Percentiles rank a stretch among this genome's conserved stretches.
Conservation (phyloP, 2,329 filamentous ascomycete genomes). For the Botryosphaeria dothidea region DNA sequence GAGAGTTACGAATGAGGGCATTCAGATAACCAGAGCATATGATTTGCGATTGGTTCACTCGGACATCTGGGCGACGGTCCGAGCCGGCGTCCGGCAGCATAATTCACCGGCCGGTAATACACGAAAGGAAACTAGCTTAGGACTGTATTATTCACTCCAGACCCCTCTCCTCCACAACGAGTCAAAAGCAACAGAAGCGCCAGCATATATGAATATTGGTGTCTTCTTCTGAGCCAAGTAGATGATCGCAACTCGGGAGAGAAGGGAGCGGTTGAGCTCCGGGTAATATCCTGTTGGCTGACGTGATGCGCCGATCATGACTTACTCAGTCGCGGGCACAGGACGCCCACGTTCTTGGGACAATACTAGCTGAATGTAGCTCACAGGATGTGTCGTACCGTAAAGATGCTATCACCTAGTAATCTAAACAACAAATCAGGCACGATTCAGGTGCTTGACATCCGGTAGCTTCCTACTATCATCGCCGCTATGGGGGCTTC, state of each 20-base stretch:
- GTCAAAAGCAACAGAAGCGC: neutral
- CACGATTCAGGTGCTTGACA: neutral
- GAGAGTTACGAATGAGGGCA: neutral
- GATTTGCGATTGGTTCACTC: neutral
- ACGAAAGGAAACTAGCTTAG: neutral
- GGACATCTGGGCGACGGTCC: neutral
- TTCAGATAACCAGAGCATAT: no score
- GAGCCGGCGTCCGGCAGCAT: neutral
- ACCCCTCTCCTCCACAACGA: neutral
- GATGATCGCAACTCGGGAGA: neutral
- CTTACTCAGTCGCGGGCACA: neutral
- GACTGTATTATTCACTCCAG: neutral
- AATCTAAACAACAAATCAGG: neutral
- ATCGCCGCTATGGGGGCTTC: neutral
- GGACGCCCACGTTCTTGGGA: neutral
- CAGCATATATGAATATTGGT: neutral
- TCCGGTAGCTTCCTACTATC: neutral
- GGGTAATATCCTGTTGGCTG: neutral
- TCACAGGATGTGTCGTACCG: neutral
- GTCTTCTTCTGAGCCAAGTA: neutral
- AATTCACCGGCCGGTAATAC: neutral
- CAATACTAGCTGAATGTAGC: neutral
- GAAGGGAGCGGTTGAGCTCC: neutral
- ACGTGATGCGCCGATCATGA: neutral
- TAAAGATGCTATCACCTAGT: neutral